These are phyloP conservation scores for Backusella morwellensis DNA, from an alignment of 192 early-diverging fungal genomes.

Conservation along the genomic window DNA sequence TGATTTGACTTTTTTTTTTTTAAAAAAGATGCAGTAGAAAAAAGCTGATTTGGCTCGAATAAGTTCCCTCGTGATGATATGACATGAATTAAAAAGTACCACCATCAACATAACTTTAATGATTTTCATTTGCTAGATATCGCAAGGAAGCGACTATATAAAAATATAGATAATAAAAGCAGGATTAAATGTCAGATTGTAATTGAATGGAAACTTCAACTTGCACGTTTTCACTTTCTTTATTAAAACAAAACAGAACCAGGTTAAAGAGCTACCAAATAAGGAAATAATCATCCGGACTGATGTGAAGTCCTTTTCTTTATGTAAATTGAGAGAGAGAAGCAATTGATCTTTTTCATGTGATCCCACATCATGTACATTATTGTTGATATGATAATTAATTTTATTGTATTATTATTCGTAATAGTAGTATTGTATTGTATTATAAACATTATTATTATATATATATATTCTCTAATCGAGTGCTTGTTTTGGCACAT, in stretches of 20 bases:
- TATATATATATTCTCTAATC: not conserved
- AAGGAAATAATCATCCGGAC: not conserved
- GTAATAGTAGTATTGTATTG: not conserved
- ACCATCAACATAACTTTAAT: not conserved
- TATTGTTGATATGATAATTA: not conserved
- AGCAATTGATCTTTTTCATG: not conserved
- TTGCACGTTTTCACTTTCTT: not conserved
- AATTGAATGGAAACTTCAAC: not conserved
- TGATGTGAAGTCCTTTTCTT: not conserved
- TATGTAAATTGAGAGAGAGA: not conserved
- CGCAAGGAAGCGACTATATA: not conserved
- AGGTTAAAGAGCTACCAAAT: not conserved
- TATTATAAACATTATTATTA: not conserved
- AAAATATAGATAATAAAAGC: not conserved
- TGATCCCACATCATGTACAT: not conserved
- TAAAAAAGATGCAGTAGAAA: not conserved
- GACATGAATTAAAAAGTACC: not conserved
- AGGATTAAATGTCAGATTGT: not conserved
- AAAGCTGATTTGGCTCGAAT: not conserved
- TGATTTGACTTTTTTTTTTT: not conserved
- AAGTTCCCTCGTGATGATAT: not conserved
- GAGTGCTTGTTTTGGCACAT: slow-evolving; percentile 2
- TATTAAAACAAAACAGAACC: not conserved
- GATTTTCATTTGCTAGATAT: not conserved
- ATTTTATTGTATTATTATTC: not conserved